Percentiles rank a stretch among this genome's conserved stretches.
Evolutionary conservation across 2,329 filamentous ascomycete species (phyloP).

Genomic region (Aspergillus caelatus): DNA sequence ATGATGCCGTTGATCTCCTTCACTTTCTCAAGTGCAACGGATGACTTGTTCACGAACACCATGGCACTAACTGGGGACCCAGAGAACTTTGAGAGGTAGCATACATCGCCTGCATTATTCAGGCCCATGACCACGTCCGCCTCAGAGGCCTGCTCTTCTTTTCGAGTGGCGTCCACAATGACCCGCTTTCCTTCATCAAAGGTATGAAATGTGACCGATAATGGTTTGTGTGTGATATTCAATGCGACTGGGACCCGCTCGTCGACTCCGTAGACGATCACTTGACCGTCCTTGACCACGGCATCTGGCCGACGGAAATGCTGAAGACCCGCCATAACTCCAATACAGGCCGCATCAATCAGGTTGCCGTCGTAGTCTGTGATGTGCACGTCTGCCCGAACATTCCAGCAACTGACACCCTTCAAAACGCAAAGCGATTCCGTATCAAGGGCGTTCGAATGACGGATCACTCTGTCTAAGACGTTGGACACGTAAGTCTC

Average conservation of each 20-base stretch:
- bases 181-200: conserved; percentile 57
- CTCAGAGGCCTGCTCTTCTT: conserved; percentile 59
- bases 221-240: conserved; percentile 87
- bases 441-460: conserved; percentile 89
- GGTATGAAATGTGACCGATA: conserved; percentile 88
- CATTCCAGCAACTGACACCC: conserved; percentile 85
- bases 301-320: conserved; percentile 93
- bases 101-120: conserved; percentile 87
- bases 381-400: conserved; percentile 89
- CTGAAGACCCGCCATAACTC: conserved; percentile 81
- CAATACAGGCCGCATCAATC: conserved; percentile 82
- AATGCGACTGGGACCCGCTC: conserved; percentile 90
- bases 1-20: conserved; percentile 78
- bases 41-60: conserved; percentile 74
- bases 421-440: conserved; percentile 94
- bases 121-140: conserved; percentile 77
- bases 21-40: conserved; percentile 73
- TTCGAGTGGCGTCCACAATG: conserved; percentile 50
- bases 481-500: conserved; percentile 85
- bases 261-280: conserved; percentile 80
- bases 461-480: conserved; percentile 90
- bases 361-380: conserved; percentile 89
- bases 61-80: conserved; percentile 81
- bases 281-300: conserved; percentile 77
- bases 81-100: conserved; percentile 87